Base-by-base conservation (phyloP, 768 basidiomycete genomes). In the Hebeloma cylindrosporum region DNA sequence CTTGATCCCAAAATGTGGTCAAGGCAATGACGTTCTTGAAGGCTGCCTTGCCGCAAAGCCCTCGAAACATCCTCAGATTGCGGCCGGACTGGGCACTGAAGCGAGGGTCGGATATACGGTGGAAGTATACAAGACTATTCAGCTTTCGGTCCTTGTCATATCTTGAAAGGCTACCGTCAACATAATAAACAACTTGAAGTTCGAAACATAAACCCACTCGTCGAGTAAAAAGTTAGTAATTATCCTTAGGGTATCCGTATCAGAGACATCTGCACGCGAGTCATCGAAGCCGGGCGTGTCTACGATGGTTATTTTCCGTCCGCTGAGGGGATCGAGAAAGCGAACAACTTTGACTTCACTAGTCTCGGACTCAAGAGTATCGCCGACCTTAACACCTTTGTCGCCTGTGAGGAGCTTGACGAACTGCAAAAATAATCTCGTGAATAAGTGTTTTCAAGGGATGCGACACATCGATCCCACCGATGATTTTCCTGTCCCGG, bases 1-100 rank as follows among this genome's bases (percentile, higher is more conserved):
- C 66, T 42, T 60, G 59, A 10, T 62, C 63, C 72, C 73, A 74
- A 67, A 67, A 74, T 29, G 64, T 74, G 51, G 74, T 74, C 45
- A 68, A 60, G 43, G 75, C 64, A 28, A 72, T 62, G 32, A 76
- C 70, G 48, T 76, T 74, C 39, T 69, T 65, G 56, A 71, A 70
- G 5, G 64, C 58, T 40, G 50, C 61, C 17, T 67, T 60, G 26
- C 73, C 73, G 56, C 73, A 75, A 16, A 75, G 64, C 25, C 67
- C 61, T 39, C 65, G 64, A 51, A 75, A 75, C 59, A 75, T 68
- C 26, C 58, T 58, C 40, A 74, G 66, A 58, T 77, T 75, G 43
- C 65, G 66, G 35, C 51, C 63, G 29, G 69, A 60, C 9, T 63
- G 65, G 33, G 68, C 70, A 35, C 69, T 67, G 50, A 71, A 61